Evolutionary conservation across 345 rosid genomes (phyloP).

Genomic region (Salix udensis): DNA sequence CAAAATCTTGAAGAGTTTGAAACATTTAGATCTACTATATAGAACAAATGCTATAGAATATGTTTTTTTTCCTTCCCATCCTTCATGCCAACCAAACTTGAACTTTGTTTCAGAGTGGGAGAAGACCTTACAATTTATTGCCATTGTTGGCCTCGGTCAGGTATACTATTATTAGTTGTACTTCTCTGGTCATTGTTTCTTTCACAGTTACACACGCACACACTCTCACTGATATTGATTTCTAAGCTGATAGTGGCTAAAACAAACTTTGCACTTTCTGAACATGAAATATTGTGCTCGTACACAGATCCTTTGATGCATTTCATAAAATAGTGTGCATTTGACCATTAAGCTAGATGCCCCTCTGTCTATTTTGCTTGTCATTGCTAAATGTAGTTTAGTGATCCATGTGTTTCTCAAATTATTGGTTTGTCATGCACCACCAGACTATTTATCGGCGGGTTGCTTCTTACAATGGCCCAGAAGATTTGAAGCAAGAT

Average conservation of each 20-base stretch:
- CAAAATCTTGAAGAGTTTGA: background rate
- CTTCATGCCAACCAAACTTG: slow-evolving; percentile 10
- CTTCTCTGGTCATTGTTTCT: slow-evolving; percentile 1
- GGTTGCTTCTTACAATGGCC: slow-evolving; percentile 53
- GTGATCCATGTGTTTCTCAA: background rate
- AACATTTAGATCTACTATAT: background rate
- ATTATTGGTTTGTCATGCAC: background rate
- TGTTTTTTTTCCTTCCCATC: slow-evolving; percentile 1
- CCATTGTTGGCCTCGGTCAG: slow-evolving; percentile 65
- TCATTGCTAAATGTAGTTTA: background rate
- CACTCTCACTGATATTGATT: background rate
- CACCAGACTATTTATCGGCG: slow-evolving; percentile 66
- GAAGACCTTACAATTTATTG: slow-evolving; percentile 75
- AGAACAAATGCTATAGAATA: background rate
- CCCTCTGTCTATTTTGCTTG: background rate
- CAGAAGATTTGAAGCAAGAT: slow-evolving; percentile 70
- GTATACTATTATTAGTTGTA: slow-evolving; percentile 33
- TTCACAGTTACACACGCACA: background rate
- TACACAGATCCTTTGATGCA: background rate
- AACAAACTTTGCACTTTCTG: background rate
- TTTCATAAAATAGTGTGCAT: background rate
- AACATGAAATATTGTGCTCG: background rate
- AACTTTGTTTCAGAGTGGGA: slow-evolving; percentile 77
- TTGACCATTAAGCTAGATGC: background rate
- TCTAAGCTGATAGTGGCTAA: background rate